Base-by-base conservation (phyloP, 352 stramenopile genomes). In the Globisporangium carolinianum region DNA sequence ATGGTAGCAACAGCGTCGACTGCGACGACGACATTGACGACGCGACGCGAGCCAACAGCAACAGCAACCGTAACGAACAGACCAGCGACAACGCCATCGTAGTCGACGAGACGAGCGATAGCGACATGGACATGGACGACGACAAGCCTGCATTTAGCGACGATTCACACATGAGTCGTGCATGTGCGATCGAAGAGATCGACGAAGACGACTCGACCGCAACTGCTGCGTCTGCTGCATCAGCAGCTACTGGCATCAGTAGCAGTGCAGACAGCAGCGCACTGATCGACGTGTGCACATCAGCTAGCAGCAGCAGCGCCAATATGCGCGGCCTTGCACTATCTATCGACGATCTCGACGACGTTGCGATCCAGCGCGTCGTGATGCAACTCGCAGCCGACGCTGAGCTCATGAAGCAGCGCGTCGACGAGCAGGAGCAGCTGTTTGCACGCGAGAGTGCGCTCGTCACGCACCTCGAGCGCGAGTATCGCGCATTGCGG, bases 401-500 rank as follows among this genome's bases (percentile, higher is more conserved):
- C 7, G 43, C 53, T 10, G 68, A 76, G 18, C 51, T 59, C 57
- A 79, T 79, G 61, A 72, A 71, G 35, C 46, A 72, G 50, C 71
- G 59, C 48, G 48, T 86, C 1, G 37, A 55, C 7, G 68, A 65
- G 24, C 66, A 78, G 39, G 72, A 85, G 47, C 61, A 75, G 18
- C 50, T 36, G 41, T 65, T 82, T 14, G 46, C 53, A 9, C 51
- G 49, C 8, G 73, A 77, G 3, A 65, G 68, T 12, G 63, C 71
- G 6, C 60, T 48, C 4, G 36, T 82, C 2, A 36, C 58, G 6
- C 63, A 69, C 36, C 61, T 79, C 5, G 58, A 83, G 47, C 55
- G 58, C 17, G 68, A 87, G 49, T 61, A 81, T 56, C 71, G 67
- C 7, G 55, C 54, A 17, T 67, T 88, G 43, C 66, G 81, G 47